Conservation (phyloP, 202 grass and related monocot genomes). For the Saccharum hybrid region DNA sequence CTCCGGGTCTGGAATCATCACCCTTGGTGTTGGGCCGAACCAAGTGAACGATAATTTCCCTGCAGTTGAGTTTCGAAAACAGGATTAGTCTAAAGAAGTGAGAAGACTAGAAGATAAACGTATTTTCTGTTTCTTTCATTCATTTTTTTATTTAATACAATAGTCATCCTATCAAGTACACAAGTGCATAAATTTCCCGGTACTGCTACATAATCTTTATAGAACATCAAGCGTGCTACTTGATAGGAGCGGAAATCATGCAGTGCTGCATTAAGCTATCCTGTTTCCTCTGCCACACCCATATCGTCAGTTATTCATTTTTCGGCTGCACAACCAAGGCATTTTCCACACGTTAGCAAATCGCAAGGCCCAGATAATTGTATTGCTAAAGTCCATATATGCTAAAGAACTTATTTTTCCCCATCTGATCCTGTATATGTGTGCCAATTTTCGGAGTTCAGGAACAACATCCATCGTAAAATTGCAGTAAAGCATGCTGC, state of each 20-base stretch:
- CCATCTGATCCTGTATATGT: background rate
- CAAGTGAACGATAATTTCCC: conserved; percentile 71
- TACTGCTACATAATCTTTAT: background rate
- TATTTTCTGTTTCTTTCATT: background rate
- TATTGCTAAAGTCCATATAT: background rate
- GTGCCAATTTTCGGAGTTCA: background rate
- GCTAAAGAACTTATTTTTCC: too few relatives aligned
- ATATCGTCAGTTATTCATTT: too few relatives aligned
- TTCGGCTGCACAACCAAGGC: background rate
- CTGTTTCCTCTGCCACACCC: background rate
- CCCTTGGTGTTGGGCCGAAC: conserved; percentile 69
- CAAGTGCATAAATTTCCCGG: background rate
- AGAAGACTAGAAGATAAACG: background rate
- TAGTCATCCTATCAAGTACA: background rate
- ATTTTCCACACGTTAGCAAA: background rate
- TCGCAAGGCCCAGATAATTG: background rate
- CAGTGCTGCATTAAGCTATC: background rate
- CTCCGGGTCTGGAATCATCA: conserved; percentile 66
- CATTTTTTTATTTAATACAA: background rate
- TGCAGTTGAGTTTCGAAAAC: conserved; percentile 35
- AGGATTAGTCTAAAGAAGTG: background rate
- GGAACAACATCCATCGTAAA: background rate
- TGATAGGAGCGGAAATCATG: background rate
- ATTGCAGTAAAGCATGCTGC: background rate
- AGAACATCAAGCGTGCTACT: background rate